These are phyloP conservation scores for Suhomyces choctaworum DNA, from an alignment of 1,139 yeast genomes.

Conservation along the genomic window DNA sequence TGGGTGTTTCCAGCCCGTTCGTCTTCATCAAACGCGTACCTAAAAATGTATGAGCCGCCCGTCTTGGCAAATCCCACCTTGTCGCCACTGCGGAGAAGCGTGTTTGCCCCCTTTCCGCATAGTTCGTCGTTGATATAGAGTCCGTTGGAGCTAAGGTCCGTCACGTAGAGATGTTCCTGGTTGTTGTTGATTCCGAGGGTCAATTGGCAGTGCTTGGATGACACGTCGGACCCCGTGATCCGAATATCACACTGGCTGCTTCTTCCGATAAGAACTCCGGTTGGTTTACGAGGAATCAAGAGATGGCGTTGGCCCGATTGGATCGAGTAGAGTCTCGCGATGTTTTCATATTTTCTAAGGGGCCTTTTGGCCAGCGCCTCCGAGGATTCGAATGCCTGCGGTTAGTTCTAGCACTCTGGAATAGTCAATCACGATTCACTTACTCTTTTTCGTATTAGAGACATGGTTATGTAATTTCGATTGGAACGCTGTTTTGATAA, in stretches of 20 bases:
- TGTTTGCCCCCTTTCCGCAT: slow-evolving; percentile 47
- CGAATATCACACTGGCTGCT: slow-evolving; percentile 63
- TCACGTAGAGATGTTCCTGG: slow-evolving; percentile 46
- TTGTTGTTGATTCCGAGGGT: slow-evolving; percentile 38
- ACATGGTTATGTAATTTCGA: slow-evolving; percentile 23
- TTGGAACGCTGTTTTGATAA: not conserved
- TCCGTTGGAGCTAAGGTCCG: slow-evolving; percentile 69
- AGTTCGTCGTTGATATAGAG: slow-evolving; percentile 60
- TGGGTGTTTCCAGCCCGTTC: slow-evolving; percentile 15
- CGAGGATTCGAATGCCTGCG: slow-evolving; percentile 1
- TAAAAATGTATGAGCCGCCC: slow-evolving; percentile 56
- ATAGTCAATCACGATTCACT: slow-evolving; percentile 16
- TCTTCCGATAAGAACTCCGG: slow-evolving; percentile 52
- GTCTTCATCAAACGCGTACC: slow-evolving; percentile 38
- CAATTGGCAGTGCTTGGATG: slow-evolving; percentile 64
- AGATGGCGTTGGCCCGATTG: slow-evolving; percentile 33
- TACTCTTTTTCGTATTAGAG: slow-evolving; percentile 43
- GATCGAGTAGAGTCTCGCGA: slow-evolving; percentile 36
- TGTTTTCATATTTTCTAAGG: slow-evolving; percentile 20
- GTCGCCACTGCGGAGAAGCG: slow-evolving; percentile 61
- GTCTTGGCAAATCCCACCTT: slow-evolving; percentile 60
- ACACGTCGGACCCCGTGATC: slow-evolving; percentile 59
- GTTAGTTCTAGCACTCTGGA: slow-evolving; percentile 1
- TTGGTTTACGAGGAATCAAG: slow-evolving; percentile 34
- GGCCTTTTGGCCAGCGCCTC: slow-evolving; percentile 20